Base-by-base conservation (phyloP, 306 rosid species). In the Purshia tridentata region DNA sequence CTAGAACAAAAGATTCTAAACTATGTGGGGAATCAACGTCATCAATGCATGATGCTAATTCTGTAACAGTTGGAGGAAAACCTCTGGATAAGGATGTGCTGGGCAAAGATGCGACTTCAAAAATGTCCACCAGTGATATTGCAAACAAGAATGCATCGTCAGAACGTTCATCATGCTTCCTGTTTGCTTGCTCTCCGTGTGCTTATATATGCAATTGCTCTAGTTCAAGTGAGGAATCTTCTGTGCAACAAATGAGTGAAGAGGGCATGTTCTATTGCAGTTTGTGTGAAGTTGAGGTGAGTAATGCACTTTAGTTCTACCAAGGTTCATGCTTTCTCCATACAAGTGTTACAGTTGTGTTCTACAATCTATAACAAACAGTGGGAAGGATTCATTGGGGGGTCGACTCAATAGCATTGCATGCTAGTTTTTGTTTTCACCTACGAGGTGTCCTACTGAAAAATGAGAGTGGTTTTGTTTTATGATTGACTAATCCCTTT, bases 261-360 rank as follows among this genome's bases (percentile, higher is more conserved):
- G 97, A 91, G 76, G 97, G 97, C 85, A 91, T 88, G 97, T 91
- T 94, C 84, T 94, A 84, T 76, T 94, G 99, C 87, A 94, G 93
- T 79, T 84, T 94, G 84, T 94, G 99, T 84, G 96, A 94, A 89
- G 99, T 91, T 73, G 99, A 94, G 99, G 97, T 94, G 78, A 40
- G 96, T 82, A 47, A 76, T 22, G 72, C 65, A 69, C 76, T 72
- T 79, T 40, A 8, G 48, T 52, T 76, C 19, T 20, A 11, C 62
- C 11, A 15, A 73, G 8, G 6, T 3, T 70, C 76, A 6, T 41
- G 49, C 50, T 66, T 65, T 56, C 8, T 9, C 53, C 52, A 29
- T 40, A 48, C 4, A 52, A 41, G 29, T 64, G 14, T 62, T 65
- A 23, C 44, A n/a, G 22, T 7, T 13, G 12, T 66, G 16, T 49